Base-by-base conservation (phyloP, 257 asterid species). In the Perilla frutescens region DNA sequence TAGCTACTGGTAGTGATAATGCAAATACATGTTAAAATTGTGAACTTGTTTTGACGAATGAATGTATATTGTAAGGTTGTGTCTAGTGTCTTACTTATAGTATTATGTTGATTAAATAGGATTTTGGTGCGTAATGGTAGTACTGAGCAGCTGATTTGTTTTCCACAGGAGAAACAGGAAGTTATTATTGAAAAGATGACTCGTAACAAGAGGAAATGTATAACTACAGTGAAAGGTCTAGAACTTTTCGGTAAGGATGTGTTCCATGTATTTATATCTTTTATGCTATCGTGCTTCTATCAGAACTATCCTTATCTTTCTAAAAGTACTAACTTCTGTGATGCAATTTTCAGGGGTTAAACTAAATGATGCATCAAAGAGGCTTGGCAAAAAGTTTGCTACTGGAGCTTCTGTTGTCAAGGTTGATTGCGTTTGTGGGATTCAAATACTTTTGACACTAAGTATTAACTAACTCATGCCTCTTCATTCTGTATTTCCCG, bases 351-450 rank as follows among this genome's bases (percentile, higher is more conserved):
- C 84, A 94, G 98, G 98, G 61, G 89, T 94, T 74, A 94, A 94
- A 71, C 81, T 94, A 63, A 90, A 82, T 85, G 99, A 94, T 81
- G 99, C 99, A 66, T 91, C 99, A 56, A 94, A 94, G 89, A 94
- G 88, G 88, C 96, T 94, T 58, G 99, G 98, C 57, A 94, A 91
- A 79, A 94, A 94, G 85, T 94, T 94, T 78, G 99, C 98, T 44
- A 94, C 97, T 49, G 99, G 98, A 62, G 99, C 99, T 62, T 94
- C 99, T 70, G 98, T 94, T 56, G 97, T 90, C 67, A 94, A 91
- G 97, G 98, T 91, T 67, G 43, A 79, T 73, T 75, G 32, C 66
- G 14, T 57, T 77, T 54, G 64, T 57, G 64, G 59, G 68, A 45
- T 55, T 36, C 60, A 39, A 54, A 76, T 51, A 34, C 66, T 48